These are phyloP conservation scores for Eimeria praecox DNA, from an alignment of 169 alveolate genomes.

Conservation along the genomic window DNA sequence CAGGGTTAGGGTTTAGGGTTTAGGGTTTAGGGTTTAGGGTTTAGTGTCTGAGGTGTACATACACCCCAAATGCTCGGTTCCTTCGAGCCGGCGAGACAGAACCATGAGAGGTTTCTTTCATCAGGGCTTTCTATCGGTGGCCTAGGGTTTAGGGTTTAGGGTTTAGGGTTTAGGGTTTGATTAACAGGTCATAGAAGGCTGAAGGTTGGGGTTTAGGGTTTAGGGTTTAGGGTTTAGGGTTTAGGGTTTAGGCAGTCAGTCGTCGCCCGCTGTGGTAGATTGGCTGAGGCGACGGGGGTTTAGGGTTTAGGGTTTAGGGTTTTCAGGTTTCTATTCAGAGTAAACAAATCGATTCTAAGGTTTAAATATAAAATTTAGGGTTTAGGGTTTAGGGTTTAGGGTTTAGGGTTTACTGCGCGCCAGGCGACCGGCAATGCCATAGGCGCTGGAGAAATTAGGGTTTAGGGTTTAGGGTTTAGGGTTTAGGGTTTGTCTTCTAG, in stretches of 20 bases:
- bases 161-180: background rate
- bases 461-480: background rate
- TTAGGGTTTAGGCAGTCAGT: background rate
- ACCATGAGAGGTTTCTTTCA: background rate
- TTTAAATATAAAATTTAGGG: too few relatives aligned
- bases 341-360: background rate
- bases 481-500: background rate
- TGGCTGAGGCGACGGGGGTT: too few relatives aligned
- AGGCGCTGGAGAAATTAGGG: too few relatives aligned
- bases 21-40: conserved; percentile 24
- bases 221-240: conserved; percentile 3
- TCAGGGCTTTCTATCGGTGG: background rate
- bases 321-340: background rate
- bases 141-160: background rate
- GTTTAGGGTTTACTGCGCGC: too few relatives aligned
- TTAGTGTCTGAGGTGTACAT: background rate
- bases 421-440: too few relatives aligned
- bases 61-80: background rate
- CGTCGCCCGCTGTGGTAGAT: too few relatives aligned
- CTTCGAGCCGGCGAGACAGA: background rate
- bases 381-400: too few relatives aligned
- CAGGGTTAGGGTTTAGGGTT: background rate
- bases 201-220: background rate
- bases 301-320: background rate
- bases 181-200: background rate